Conservation (phyloP, 305 asterid genomes). For the Rubia balearica region DNA sequence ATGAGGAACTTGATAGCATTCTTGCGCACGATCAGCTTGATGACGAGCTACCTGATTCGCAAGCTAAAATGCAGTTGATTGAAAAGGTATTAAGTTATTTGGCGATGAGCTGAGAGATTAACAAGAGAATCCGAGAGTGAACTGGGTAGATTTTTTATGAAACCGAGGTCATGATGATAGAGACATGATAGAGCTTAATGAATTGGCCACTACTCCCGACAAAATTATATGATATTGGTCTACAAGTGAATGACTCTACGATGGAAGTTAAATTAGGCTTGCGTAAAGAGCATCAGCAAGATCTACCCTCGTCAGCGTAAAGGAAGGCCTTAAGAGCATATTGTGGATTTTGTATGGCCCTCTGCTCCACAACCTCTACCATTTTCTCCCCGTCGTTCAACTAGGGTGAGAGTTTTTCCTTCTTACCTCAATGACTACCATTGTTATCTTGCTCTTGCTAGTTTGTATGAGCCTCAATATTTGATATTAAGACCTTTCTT, state of each 20-base stretch:
- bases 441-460: not conserved
- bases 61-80: not conserved
- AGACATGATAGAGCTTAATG: constrained; percentile 5
- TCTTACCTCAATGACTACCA: not conserved
- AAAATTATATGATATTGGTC: not conserved
- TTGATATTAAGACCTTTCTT: not conserved
- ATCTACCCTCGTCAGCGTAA: no score
- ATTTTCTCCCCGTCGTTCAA: not conserved
- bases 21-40: no score
- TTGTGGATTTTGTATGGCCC: no score
- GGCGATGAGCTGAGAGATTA: not conserved
- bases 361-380: not conserved
- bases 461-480: not conserved
- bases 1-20: no score
- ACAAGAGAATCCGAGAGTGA: constrained; percentile 4
- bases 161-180: constrained; percentile 2
- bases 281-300: not conserved
- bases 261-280: not conserved
- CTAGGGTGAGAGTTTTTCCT: not conserved
- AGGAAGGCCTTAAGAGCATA: no score
- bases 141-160: constrained; percentile 2
- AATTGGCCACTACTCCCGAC: not conserved
- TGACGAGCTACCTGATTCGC: not conserved
- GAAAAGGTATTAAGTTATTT: not conserved
- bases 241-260: not conserved